A percentile compares a stretch with the other conserved stretches of the same genome.
Evolutionary conservation across 257 asterid genomes (phyloP).

Genomic region (Solanum gracilifrons): DNA sequence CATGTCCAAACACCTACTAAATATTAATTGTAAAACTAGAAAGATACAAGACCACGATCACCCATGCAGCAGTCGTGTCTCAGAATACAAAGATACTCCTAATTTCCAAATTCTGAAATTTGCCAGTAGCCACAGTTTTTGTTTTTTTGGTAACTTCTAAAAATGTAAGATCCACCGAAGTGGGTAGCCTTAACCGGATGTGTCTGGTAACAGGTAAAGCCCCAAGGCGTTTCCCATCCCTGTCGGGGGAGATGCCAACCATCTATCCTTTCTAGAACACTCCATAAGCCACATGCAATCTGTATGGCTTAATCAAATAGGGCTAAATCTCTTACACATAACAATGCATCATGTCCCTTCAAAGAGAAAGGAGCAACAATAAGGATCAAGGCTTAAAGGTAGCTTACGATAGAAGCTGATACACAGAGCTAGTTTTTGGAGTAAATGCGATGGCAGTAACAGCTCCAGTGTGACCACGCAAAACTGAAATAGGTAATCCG

Average conservation of each 20-base stretch:
- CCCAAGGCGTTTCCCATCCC: neutral
- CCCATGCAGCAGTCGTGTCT: neutral
- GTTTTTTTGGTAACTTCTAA: neutral
- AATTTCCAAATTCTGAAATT: neutral
- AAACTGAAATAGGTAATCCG: conserved; percentile 85
- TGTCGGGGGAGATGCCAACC: neutral
- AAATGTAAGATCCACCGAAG: neutral
- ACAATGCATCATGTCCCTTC: neutral
- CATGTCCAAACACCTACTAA: neutral
- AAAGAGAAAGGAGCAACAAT: neutral
- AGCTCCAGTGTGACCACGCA: conserved; percentile 89
- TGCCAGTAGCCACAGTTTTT: neutral
- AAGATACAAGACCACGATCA: neutral
- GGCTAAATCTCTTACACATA: neutral
- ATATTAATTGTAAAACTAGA: neutral
- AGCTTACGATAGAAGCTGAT: conserved; percentile 90
- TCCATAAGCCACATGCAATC: neutral
- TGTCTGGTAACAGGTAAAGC: neutral
- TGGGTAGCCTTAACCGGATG: neutral
- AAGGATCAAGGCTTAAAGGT: conserved; percentile 7
- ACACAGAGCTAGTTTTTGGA: conserved; percentile 58
- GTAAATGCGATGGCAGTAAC: conserved; percentile 95
- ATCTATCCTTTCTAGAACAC: neutral
- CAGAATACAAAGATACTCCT: neutral
- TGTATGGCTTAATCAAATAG: neutral